Percentiles rank a stretch among this genome's conserved stretches.
phyloP scores from a whole-genome alignment of 257 asterid species.

The Cordia subcordata region DNA sequence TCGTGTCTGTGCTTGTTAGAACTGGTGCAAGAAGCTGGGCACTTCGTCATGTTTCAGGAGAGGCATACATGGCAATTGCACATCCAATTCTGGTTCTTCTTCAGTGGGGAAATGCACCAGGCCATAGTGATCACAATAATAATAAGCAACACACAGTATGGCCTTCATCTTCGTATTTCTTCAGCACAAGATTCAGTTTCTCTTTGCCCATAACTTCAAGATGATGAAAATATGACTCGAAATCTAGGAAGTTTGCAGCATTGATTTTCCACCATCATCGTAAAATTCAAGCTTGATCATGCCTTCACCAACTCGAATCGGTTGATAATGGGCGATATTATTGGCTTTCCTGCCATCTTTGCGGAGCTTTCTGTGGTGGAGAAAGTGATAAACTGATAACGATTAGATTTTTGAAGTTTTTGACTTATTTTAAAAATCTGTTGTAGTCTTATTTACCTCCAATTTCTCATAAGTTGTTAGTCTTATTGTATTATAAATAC shows the following conservation, averaged over 20 bases:
- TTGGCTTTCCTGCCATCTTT: constrained; percentile 38
- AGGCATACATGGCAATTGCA: constrained; percentile 55
- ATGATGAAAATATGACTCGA: constrained; percentile 32
- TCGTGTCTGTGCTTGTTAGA: too few species aligned
- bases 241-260: constrained; percentile 22
- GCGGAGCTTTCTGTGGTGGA: constrained; percentile 49
- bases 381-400: constrained; percentile 49
- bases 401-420: too few species aligned
- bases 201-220: constrained; percentile 45
- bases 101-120: constrained; percentile 47
- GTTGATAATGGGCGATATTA: constrained; percentile 20
- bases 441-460: too few species aligned
- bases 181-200: constrained; percentile 35
- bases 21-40: constrained; percentile 59
- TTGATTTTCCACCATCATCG: constrained; percentile 43
- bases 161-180: constrained; percentile 37
- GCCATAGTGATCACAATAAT: constrained; percentile 35
- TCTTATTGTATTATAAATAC: too few species aligned
- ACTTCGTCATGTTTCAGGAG: constrained; percentile 54
- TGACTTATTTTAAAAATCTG: too few species aligned
- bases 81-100: constrained; percentile 38
- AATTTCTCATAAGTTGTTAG: too few species aligned
- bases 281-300: constrained; percentile 58
- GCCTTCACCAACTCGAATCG: constrained; percentile 46
- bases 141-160: constrained; percentile 67